Conservation (phyloP, 2,329 filamentous ascomycete genomes). For the Madurella fahalii region DNA sequence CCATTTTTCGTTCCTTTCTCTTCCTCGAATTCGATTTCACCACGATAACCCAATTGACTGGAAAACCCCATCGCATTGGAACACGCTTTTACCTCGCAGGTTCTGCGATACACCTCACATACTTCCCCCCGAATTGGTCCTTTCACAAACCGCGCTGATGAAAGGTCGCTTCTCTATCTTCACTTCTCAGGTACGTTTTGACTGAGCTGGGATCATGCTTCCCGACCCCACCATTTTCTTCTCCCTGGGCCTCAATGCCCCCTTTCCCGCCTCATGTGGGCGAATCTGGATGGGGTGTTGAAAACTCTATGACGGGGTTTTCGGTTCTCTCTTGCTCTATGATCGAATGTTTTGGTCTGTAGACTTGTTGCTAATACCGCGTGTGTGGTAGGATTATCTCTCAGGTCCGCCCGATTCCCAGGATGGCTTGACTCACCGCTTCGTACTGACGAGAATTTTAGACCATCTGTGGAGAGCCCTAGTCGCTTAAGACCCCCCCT, state of each 20-base stretch:
- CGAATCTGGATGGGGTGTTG: conserved; percentile 1
- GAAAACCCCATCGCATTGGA: conserved; percentile 10
- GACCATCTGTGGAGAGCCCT: conserved; percentile 54
- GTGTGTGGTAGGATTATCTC: conserved; percentile 62
- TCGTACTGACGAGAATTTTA: conserved; percentile 36
- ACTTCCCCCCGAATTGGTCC: conserved; percentile 32
- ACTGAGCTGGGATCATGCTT: not conserved
- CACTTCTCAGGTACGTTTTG: conserved; percentile 71
- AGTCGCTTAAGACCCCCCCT: conserved; percentile 41
- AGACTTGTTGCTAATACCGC: conserved; percentile 39
- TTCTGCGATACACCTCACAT: conserved; percentile 20
- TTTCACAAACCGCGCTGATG: conserved; percentile 66
- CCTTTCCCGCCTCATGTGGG: not conserved
- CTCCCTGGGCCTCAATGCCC: conserved; percentile 1
- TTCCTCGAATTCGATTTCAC: conserved; percentile 14
- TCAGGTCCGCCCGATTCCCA: conserved; percentile 54
- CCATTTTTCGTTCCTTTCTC: conserved; percentile 17
- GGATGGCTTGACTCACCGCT: conserved; percentile 41
- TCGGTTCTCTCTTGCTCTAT: conserved; percentile 11
- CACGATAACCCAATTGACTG: conserved; percentile 10
- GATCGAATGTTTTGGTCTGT: conserved; percentile 5
- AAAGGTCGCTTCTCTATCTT: conserved; percentile 79
- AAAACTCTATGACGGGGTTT: conserved; percentile 4
- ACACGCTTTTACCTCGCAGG: conserved; percentile 19
- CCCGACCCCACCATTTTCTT: conserved; percentile 12